Evolutionary conservation across 1,284 basidiomycete genomes (phyloP), one percentile per base, ranked within the genome.

Genomic region (Tilletiopsis washingtonensis): DNA sequence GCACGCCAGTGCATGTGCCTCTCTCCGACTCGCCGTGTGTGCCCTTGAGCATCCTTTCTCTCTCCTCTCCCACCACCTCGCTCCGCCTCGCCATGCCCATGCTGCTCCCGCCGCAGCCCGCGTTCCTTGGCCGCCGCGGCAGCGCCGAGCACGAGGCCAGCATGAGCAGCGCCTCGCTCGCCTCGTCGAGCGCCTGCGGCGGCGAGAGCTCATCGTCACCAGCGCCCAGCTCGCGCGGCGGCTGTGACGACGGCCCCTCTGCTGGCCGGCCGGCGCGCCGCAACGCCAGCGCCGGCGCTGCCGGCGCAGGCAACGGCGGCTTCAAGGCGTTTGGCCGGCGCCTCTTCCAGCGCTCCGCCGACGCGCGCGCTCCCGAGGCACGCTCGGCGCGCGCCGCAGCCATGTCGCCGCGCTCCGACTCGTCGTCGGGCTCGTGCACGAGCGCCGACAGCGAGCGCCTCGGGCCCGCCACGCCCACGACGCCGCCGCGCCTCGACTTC

Each of bases 21-120:
- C n/a, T n/a, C n/a, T n/a, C n/a, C n/a, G n/a, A n/a, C n/a, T n/a
- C n/a, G n/a, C n/a, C n/a, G n/a, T n/a, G n/a, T n/a, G n/a, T n/a
- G n/a, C n/a, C n/a, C n/a, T n/a, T n/a, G n/a, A n/a, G n/a, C n/a
- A n/a, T n/a, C n/a, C n/a, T n/a, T n/a, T n/a, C n/a, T n/a, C n/a
- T n/a, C n/a, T n/a, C n/a, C n/a, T n/a, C n/a, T n/a, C n/a, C n/a
- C n/a, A n/a, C n/a, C n/a, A n/a, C n/a, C n/a, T n/a, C n/a, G n/a
- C n/a, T n/a, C n/a, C n/a, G n/a, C n/a, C n/a, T n/a, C n/a, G n/a
- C n/a, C n/a, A n/a, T n/a, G n/a, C n/a, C n/a, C 29, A 34, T 27
- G 9, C 41, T 43, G 9, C 29, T 17, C 14, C 43, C 29, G n/a
- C 43, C 43, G 7, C 20, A 45, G 26, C 43, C 43, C 19, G 43